Conservation (phyloP, 192 early-diverging fungal genomes). For the Rhizoclosmatium sp. region DNA sequence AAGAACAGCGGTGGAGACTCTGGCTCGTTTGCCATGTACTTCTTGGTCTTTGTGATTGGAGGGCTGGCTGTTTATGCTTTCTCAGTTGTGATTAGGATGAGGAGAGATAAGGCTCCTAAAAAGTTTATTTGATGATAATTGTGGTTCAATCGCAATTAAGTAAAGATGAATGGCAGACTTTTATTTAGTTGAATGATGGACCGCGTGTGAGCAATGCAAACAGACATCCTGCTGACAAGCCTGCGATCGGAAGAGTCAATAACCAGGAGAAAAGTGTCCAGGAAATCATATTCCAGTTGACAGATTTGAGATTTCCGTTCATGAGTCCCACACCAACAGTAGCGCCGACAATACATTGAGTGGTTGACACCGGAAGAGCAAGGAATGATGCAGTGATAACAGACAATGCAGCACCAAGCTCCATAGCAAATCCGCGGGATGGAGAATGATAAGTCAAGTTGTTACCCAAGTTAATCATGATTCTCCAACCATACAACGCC, state of each 20-base stretch:
- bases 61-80: slow-evolving; percentile 38
- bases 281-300: slow-evolving; percentile 86
- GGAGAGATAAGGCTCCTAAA: slow-evolving; percentile 22
- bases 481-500: slow-evolving; percentile 74
- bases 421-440: slow-evolving; percentile 81
- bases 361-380: slow-evolving; percentile 81
- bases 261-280: slow-evolving; percentile 78
- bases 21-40: slow-evolving; percentile 18
- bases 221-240: slow-evolving; percentile 67
- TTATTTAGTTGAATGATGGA: slow-evolving; percentile 1
- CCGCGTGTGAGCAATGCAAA: slow-evolving; percentile 65
- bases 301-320: slow-evolving; percentile 65
- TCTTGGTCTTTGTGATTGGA: slow-evolving; percentile 37
- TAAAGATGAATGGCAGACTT: too few species aligned
- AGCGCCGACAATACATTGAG: slow-evolving; percentile 84
- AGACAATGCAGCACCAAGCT: slow-evolving; percentile 78
- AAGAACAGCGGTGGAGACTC: neutral
- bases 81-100: slow-evolving; percentile 33
- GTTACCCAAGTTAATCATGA: slow-evolving; percentile 84
- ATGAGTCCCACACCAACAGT: slow-evolving; percentile 78
- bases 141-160: too few species aligned
- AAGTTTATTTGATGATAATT: slow-evolving; percentile 31
- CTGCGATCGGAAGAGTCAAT: slow-evolving; percentile 76
- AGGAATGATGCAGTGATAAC: slow-evolving; percentile 84
- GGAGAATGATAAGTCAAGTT: slow-evolving; percentile 87